phyloP scores from a whole-genome alignment of 1,139 yeast genomes.

The Debaryomyces sp. region DNA sequence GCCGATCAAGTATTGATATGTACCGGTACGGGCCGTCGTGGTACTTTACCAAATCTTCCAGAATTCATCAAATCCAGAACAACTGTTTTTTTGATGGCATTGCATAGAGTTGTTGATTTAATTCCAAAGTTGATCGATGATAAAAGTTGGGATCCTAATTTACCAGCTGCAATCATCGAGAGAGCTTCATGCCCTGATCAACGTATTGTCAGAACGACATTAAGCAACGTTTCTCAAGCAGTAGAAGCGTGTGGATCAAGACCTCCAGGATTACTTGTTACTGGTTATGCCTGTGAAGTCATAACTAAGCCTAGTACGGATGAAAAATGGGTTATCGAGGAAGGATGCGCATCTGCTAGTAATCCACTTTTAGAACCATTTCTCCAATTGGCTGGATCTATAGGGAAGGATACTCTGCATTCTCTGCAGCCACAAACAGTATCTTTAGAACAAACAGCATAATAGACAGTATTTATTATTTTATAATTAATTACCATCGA shows the following conservation, averaged over 20 bases:
- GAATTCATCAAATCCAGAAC: conserved; percentile 73
- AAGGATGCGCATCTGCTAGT: conserved; percentile 40
- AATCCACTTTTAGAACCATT: conserved; percentile 6
- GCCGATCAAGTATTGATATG: conserved; percentile 92
- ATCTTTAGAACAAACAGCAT: not conserved
- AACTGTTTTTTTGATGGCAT: conserved; percentile 86
- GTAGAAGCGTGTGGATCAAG: conserved; percentile 80
- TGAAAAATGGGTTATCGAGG: conserved; percentile 57
- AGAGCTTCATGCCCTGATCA: conserved; percentile 95
- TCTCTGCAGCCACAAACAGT: not conserved
- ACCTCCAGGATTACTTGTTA: conserved; percentile 89
- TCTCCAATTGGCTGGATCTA: conserved; percentile 3
- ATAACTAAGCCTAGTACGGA: conserved; percentile 26
- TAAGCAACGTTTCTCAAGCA: conserved; percentile 68
- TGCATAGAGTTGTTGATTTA: conserved; percentile 77
- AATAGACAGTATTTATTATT: not conserved
- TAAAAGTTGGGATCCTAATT: conserved; percentile 65
- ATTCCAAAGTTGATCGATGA: conserved; percentile 56
- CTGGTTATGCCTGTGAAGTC: conserved; percentile 80
- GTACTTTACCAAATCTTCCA: conserved; percentile 79
- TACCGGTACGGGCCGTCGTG: conserved; percentile 93
- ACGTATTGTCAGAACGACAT: conserved; percentile 74
- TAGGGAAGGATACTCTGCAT: not conserved
- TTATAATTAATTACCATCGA: not conserved
- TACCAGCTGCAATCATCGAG: conserved; percentile 87